Evolutionary conservation across 106 monocot genomes (phyloP), one percentile per base, ranked within the genome.

Genomic region (Acorus calamus): DNA sequence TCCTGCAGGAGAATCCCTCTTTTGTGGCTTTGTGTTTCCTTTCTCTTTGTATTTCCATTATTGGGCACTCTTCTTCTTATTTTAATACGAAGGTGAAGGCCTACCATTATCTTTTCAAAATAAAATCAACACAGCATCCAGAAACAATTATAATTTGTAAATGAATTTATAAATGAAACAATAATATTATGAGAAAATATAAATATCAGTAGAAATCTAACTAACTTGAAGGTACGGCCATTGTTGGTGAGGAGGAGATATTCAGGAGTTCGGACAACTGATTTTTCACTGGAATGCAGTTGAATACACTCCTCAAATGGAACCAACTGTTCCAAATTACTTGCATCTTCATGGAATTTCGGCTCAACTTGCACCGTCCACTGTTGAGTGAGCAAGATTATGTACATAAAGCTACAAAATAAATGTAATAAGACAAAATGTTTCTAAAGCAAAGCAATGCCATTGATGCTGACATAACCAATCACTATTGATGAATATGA

Each of bases 261-360:
- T 49, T 91, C 87, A 68, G 96, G 84, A 72, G 77, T 59, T 49
- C 1, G 28, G 28, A 28, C 28, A 28, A 28, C 28, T 28, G 28
- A 28, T 28, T 28, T 28, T 28, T 28, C 84, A 77, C 76, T 96
- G 68, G 96, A 87, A 78, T 66, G 52, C 48, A 96, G 66, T 53
- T 87, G 76, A 72, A 96, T 90, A 66, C 81, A 71, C 67, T 90
- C 96, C 71, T 96, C 96, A 80, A 96, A 96, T 44, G 90, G 90
- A 59, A 85, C 90, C 62, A 90, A 50, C 65, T 87, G 69, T 62
- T 96, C 90, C 69, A 96, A 70, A 47, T 90, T 91, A 77, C 64
- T 87, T 66, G 90, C 96, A 69, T 68, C 90, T 10, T 96, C 90
- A 77, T 96, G 96, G 67, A 96, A 96, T 43, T 73, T 87, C 47